Base-by-base conservation (phyloP, 208 protist genomes). In the Crithidia bombi region DNA sequence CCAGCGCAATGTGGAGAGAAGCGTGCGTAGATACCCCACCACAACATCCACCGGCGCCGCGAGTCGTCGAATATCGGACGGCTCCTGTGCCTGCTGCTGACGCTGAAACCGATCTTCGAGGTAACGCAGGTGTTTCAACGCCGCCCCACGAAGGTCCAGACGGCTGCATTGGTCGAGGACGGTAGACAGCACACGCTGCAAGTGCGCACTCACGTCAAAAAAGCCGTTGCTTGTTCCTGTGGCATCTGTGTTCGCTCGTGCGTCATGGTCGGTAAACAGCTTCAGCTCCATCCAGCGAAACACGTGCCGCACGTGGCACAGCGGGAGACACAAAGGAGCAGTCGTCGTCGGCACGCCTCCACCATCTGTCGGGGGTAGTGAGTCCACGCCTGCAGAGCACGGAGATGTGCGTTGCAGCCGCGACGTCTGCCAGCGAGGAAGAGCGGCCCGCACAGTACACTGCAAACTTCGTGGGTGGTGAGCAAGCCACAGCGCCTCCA, bases 91-190 rank as follows among this genome's bases (percentile, higher is more conserved):
- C 10, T 41, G 33, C 25, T 70, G 44, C 43, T 72, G 66, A 33
- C 55, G 65, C 19, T 55, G 59, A 28, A 68, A 79, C 5, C 73
- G 73, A 6, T 46, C 30, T 70, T 91, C 86, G 28, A 91, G 54
- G 73, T 81, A 82, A 33, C 67, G 62, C 25, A 62, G 44, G 57
- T 92, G 84, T 28, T 75, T 76, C 51, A 92, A 67, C 1, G 84
- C 82, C 14, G 82, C 76, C 0, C 87, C 87, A 26, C 87, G 81
- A 46, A 88, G 63, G 55, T 92, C 84, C 43, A 87, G 61, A 17
- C 65, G 71, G 38, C 65, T 55, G 79, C 79, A 84, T 54, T 87
- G 63, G 43, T 62, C 30, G 32, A 90, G 25, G 6, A 85, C 50
- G 35, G 62, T 58, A n/a, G 81, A 67, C 6, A 92, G 23, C 10